phyloP scores from a whole-genome alignment of 1,139 yeast genomes.

The Diutina mesorugosa region DNA sequence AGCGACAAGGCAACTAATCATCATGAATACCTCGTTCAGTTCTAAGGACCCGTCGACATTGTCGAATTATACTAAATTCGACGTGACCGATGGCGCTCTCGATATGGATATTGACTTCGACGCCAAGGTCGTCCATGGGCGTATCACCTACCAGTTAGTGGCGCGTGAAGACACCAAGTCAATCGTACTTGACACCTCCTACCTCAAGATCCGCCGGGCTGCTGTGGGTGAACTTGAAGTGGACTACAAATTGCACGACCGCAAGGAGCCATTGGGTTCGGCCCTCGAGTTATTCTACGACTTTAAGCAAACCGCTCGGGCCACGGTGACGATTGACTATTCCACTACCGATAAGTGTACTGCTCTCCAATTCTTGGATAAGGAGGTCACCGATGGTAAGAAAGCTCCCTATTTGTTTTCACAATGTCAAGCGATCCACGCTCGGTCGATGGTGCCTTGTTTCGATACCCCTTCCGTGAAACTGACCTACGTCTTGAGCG shows the following conservation, averaged over 20 bases:
- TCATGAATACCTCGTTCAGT: neutral
- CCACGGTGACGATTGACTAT: constrained; percentile 35
- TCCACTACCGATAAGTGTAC: constrained; percentile 67
- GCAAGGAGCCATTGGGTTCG: constrained; percentile 54
- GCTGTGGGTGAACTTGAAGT: constrained; percentile 24
- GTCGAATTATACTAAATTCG: constrained; percentile 53
- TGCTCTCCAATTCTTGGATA: constrained; percentile 75
- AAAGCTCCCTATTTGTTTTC: constrained; percentile 69
- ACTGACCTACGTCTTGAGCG: constrained; percentile 45
- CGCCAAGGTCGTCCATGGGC: constrained; percentile 37
- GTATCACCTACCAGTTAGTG: constrained; percentile 34
- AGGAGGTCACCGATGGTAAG: constrained; percentile 69
- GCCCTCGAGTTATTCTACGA: constrained; percentile 29
- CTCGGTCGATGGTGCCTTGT: constrained; percentile 78
- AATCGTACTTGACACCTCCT: constrained; percentile 59
- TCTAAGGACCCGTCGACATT: constrained; percentile 54
- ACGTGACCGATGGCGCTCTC: constrained; percentile 38
- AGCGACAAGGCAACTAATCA: neutral
- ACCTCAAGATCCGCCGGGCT: constrained; percentile 35
- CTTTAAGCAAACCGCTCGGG: constrained; percentile 6
- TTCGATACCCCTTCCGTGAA: constrained; percentile 87
- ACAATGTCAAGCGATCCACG: constrained; percentile 87
- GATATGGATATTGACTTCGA: constrained; percentile 46
- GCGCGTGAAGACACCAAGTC: constrained; percentile 11
- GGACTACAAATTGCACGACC: constrained; percentile 22